Base-by-base conservation (phyloP, 2,329 filamentous ascomycete species). In the Ceratocystis colombiana region DNA sequence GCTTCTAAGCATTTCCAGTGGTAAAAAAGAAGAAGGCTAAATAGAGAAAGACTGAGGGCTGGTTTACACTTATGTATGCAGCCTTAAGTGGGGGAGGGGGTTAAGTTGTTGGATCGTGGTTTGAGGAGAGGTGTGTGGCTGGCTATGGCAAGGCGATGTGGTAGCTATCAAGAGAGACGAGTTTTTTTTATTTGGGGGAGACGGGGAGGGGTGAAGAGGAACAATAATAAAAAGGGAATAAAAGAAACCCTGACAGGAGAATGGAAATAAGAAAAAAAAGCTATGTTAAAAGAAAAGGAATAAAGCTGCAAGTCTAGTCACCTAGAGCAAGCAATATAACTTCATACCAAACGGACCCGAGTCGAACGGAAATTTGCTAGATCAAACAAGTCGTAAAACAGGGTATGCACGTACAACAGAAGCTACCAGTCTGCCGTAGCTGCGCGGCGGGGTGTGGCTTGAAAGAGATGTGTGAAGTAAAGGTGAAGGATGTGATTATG, bases 21-120 rank as follows among this genome's bases (percentile, higher is more conserved):
- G 25, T 17, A 45, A 10, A 46, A 30, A 46, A 46, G 20, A 44
- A 45, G n/a, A 53, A 53, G 45, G 30, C 55, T 30, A 30, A n/a
- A 28, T 33, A 46, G 44, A 37, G 46, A 10, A 41, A 37, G 28
- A 45, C 28, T 20, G 33, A 55, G 20, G 44, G 28, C 59, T 55
- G 62, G 44, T 41, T 53, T 62, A 30, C 63, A 44, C 37, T 41
- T 45, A 63, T 45, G 45, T 53, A 53, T 53, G 48, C 48, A 53
- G 48, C 20, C 48, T 53, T 28, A 28, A 53, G 48, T 53, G 48
- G 48, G 61, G 22, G 44, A 20, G 48, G 61, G 22, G 44, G 17
- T 33, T 12, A 63, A n/a, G 33, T n/a, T 15, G 15, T 20, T 17
- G 22, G 44, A 45, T 45, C 44, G 61, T 63, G 48, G 25, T 53